These are phyloP conservation scores for Pleurotus ostreatus DNA, from an alignment of 768 basidiomycete species.

Conservation along the genomic window DNA sequence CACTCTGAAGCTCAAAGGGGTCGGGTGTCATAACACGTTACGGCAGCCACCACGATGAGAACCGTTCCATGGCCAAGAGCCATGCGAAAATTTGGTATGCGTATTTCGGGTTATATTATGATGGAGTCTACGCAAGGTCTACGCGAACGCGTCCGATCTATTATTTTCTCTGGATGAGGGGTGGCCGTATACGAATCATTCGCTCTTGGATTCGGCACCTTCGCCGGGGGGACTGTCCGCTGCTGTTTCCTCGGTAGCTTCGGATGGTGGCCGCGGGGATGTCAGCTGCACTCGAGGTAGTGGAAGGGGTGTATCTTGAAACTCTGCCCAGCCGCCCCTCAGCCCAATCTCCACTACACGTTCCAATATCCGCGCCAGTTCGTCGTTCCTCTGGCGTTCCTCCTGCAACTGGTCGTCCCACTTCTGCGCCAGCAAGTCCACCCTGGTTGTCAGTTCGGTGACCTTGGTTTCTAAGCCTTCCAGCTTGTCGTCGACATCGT, in stretches of 20 bases:
- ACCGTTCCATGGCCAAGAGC: no score
- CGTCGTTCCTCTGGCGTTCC: conserved; percentile 52
- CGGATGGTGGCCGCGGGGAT: conserved; percentile 10
- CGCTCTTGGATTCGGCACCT: neutral
- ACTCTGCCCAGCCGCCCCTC: conserved; percentile 60
- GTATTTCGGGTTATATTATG: no score
- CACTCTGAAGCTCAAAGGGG: no score
- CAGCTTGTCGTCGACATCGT: conserved; percentile 66
- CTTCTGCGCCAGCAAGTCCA: conserved; percentile 33
- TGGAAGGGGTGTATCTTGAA: conserved; percentile 55
- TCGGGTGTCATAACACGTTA: no score
- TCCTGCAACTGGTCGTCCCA: conserved; percentile 44
- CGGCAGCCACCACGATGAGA: no score
- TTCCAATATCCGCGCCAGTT: conserved; percentile 61
- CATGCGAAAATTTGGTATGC: no score
- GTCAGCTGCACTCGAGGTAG: conserved; percentile 37
- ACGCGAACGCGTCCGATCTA: neutral
- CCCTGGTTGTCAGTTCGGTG: conserved; percentile 36
- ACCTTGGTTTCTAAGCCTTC: conserved; percentile 51
- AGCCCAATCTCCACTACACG: conserved; percentile 67
- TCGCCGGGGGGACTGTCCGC: neutral
- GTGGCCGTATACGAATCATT: neutral
- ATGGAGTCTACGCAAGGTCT: no score
- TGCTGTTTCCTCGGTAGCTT: neutral
- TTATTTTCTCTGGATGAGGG: neutral